A percentile compares a stretch with the other conserved stretches of the same genome.
Evolutionary conservation across 257 asterid species (phyloP).

Genomic region (Lantana camara): DNA sequence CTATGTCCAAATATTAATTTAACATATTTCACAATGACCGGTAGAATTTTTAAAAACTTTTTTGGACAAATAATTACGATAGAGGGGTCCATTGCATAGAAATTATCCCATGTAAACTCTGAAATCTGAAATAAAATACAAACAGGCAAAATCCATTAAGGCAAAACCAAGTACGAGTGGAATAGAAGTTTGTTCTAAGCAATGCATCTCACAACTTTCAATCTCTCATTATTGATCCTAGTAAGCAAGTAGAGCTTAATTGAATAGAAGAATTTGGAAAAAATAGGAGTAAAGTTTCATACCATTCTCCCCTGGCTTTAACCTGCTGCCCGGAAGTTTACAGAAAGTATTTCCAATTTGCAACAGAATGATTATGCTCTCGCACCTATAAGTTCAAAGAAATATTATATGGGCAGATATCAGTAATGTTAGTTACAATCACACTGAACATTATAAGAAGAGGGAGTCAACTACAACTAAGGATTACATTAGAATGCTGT

Average conservation of each 20-base stretch:
- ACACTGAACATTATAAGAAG: background rate
- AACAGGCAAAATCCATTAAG: conserved; percentile 1
- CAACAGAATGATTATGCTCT: conserved; percentile 93
- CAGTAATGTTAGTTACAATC: background rate
- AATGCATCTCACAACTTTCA: background rate
- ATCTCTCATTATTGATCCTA: background rate
- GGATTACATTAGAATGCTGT: background rate
- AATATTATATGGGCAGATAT: too few species aligned
- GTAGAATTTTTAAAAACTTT: too few species aligned
- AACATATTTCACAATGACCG: too few species aligned
- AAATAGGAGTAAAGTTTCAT: conserved; percentile 14
- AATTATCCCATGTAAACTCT: too few species aligned
- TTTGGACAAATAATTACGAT: too few species aligned
- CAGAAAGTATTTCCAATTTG: conserved; percentile 98
- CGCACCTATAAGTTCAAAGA: conserved; percentile 64
- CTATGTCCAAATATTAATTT: too few species aligned
- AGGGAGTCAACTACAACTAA: background rate
- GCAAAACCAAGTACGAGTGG: background rate
- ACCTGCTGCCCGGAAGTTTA: conserved; percentile 98
- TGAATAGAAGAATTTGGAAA: background rate
- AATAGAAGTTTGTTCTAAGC: background rate
- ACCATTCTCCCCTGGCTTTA: conserved; percentile 99
- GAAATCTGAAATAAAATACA: too few species aligned
- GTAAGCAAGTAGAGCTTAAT: background rate
- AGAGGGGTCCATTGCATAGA: too few species aligned